Base-by-base conservation (phyloP, 345 rosid genomes). In the Euphorbia pulcherrima region DNA sequence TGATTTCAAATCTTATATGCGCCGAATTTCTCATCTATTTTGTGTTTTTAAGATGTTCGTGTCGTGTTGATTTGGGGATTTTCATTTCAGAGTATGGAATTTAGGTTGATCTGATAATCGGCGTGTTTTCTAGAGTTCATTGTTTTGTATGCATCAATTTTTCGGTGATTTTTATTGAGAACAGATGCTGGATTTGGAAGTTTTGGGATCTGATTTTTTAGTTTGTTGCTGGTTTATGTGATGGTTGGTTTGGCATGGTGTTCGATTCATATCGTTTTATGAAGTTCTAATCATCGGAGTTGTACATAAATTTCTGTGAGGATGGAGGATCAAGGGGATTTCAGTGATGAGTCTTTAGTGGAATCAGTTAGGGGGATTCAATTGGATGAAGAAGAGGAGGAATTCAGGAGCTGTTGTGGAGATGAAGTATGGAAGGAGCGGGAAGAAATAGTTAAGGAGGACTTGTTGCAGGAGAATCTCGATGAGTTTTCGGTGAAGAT, bases 351-450 rank as follows among this genome's bases (percentile, higher is more conserved):
- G 23, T 77, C 79, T 63, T 81, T 83, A 12, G 59, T 75, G 48
- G 74, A 72, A 67, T 61, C 78, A 56, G n/a, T 59, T n/a, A 78
- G 84, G 76, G 94, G 60, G 76, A 71, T 67, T 35, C 81, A 63
- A 69, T 62, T 73, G 54, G 91, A 85, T 64, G 92, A 85, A 60
- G 95, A 91, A 0, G 97, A 94, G 59, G 99, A 94, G 44, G 99
- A 94, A 28, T 94, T 94, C 68, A 76, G 92, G 30, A 94, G 99
- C 39, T 94, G 97, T 78, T 91, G 92, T 46, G 99, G 81, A 72
- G 99, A 93, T 71, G 93, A 89, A 24, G 88, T 86, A 0, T 93
- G 96, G 98, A 86, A 83, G 64, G 96, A 85, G 64, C 69, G 73
- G 65, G 97, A 89, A 68, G 90, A 87, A 59, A 51, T 71, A 59